These are phyloP conservation scores for Alternaria gaisen DNA, from an alignment of 2,329 filamentous ascomycete species.

Conservation along the genomic window DNA sequence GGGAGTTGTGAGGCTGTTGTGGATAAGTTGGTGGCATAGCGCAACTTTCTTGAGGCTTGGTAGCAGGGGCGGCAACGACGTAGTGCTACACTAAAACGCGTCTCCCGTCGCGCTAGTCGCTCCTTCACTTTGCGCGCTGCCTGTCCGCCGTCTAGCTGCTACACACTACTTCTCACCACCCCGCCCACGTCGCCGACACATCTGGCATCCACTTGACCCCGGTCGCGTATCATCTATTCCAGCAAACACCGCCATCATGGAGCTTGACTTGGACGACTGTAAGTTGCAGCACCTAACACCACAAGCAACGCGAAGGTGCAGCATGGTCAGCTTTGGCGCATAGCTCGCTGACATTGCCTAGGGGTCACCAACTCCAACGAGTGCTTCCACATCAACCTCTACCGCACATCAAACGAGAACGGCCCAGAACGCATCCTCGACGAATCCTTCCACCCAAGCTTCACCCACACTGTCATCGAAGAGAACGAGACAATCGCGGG, in stretches of 20 bases:
- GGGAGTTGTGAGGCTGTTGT: constrained; percentile 6
- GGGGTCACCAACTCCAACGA: constrained; percentile 50
- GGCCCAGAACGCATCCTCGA: constrained; percentile 55
- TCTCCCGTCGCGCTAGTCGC: constrained; percentile 32
- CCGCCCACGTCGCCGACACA: constrained; percentile 1
- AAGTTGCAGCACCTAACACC: constrained; percentile 13
- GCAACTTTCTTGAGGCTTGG: constrained; percentile 24
- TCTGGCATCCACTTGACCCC: neutral
- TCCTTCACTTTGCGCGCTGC: constrained; percentile 24
- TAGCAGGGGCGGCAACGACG: constrained; percentile 18
- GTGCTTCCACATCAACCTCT: constrained; percentile 50
- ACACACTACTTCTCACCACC: constrained; percentile 3
- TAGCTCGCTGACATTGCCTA: constrained; percentile 18
- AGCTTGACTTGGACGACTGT: constrained; percentile 46
- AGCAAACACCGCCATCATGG: constrained; percentile 24
- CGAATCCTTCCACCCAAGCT: constrained; percentile 80
- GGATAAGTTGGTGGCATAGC: constrained; percentile 11
- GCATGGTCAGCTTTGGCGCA: neutral
- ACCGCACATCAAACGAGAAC: constrained; percentile 35
- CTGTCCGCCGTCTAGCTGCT: constrained; percentile 1
- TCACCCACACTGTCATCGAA: constrained; percentile 92
- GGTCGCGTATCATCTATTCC: too few relatives aligned
- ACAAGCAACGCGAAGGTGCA: neutral
- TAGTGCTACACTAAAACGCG: constrained; percentile 39
- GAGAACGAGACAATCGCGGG: constrained; percentile 93